Base-by-base conservation (phyloP, 2,329 filamentous ascomycete genomes). In the Fusarium humuli region DNA sequence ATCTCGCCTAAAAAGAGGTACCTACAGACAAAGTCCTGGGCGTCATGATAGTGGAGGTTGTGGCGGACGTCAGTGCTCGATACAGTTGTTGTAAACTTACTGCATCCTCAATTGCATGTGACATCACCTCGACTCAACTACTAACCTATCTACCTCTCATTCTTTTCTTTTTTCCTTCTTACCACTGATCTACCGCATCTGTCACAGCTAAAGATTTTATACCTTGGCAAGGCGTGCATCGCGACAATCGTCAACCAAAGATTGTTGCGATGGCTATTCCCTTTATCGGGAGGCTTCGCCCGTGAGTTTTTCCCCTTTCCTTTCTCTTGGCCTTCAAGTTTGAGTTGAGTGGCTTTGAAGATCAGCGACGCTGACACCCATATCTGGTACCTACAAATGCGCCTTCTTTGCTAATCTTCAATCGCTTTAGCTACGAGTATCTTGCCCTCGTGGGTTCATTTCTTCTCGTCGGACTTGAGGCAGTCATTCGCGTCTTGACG, bases 361-460 rank as follows among this genome's bases (percentile, higher is more conserved):
- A 57, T 57, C 30, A 53, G 57, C 49, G 37, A 45, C 56, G 59
- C 25, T 54, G 41, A 50, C 55, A 55, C 25, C 55, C 56, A 54
- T 54, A 30, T 30, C 11, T 56, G 23, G n/a, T 23, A 34, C 32
- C 42, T 49, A n/a, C 37, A 40, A 42, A 47, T 62, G 45, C 53
- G 44, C 49, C 56, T 34, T 44, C 41, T 53, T 71, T 57, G 57
- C 69, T 75, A 59, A 75, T 60, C 30, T 54, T 41, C 13, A 25
- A 34, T 41, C 58, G 50, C 7, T 60, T 64, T 70, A 94, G 92
- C 80, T 87, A 87, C 80, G 94, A 99, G 83, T 98, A 98, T 82
- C 82, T 97, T 69, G 94, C 94, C 41, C 88, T 99, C 45, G 81
- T 96, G 48, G 90, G 90, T 58, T 98, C 95, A 10, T 92, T 98